phyloP scores from a whole-genome alignment of 129 eudicot genomes.

The Apium graveolens region DNA sequence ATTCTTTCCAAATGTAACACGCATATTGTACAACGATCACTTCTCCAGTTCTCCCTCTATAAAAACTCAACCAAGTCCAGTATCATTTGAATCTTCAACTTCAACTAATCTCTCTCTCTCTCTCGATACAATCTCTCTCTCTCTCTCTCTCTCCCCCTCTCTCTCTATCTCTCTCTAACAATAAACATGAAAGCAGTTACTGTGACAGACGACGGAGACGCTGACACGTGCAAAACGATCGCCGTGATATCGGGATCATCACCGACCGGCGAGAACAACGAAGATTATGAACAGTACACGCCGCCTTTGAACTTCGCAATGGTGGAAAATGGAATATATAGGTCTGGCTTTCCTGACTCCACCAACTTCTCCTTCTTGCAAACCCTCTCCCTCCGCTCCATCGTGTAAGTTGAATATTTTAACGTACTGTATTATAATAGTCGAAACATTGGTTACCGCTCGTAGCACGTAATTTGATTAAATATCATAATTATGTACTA shows the following conservation, averaged over 20 bases:
- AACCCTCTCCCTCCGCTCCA: slow-evolving; percentile 69
- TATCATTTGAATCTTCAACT: background rate
- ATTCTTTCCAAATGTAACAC: background rate
- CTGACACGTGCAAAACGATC: slow-evolving; percentile 28
- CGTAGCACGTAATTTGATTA: too few species aligned
- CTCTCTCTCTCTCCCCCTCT: background rate
- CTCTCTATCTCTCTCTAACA: background rate
- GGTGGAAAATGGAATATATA: slow-evolving; percentile 77
- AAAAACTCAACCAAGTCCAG: background rate
- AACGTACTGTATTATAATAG: background rate
- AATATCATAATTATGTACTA: too few species aligned
- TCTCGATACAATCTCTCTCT: background rate
- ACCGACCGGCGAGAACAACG: slow-evolving; percentile 14
- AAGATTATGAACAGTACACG: slow-evolving; percentile 28
- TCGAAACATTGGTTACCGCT: too few species aligned
- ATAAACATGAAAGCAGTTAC: slow-evolving; percentile 20
- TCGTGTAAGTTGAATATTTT: slow-evolving; percentile 38
- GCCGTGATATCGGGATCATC: slow-evolving; percentile 16
- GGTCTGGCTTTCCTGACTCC: slow-evolving; percentile 78
- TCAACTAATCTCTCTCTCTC: too few species aligned
- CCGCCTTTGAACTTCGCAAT: slow-evolving; percentile 84
- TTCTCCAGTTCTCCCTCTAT: slow-evolving; percentile 7
- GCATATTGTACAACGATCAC: slow-evolving; percentile 18
- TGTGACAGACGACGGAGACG: slow-evolving; percentile 1
- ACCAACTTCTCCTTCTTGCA: slow-evolving; percentile 68